These are phyloP conservation scores for Boletales sp. DNA, from an alignment of 768 basidiomycete genomes.

Conservation along the genomic window DNA sequence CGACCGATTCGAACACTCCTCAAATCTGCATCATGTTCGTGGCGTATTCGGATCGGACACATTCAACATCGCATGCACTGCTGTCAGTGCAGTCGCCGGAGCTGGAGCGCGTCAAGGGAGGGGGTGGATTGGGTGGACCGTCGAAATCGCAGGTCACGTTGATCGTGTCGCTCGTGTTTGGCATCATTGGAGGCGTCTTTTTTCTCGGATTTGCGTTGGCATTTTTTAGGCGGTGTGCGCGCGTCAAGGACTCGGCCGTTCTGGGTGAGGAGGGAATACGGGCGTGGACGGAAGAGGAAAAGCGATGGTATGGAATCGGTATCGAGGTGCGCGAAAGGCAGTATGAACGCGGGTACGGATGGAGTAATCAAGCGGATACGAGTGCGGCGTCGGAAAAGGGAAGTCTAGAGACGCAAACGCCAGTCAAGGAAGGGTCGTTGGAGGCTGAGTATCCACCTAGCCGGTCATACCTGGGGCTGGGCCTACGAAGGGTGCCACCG, in stretches of 20 bases:
- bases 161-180: slow-evolving; percentile 60
- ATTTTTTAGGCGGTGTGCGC: slow-evolving; percentile 49
- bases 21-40: slow-evolving; percentile 56
- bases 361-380: slow-evolving; percentile 27
- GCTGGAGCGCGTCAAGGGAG: slow-evolving; percentile 35
- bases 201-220: slow-evolving; percentile 54
- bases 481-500: slow-evolving; percentile 47
- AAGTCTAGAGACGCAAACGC: slow-evolving; percentile 30
- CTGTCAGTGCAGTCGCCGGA: slow-evolving; percentile 47
- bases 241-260: slow-evolving; percentile 59
- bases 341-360: slow-evolving; percentile 27
- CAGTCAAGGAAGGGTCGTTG: slow-evolving; percentile 14
- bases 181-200: slow-evolving; percentile 55
- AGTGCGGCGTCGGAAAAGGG: slow-evolving; percentile 29
- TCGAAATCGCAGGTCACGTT: slow-evolving; percentile 51
- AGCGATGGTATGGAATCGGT: slow-evolving; percentile 63
- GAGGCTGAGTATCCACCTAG: slow-evolving; percentile 17
- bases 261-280: slow-evolving; percentile 54
- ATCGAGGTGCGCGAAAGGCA: slow-evolving; percentile 19
- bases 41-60: slow-evolving; percentile 62
- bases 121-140: slow-evolving; percentile 36
- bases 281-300: slow-evolving; percentile 62
- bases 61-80: slow-evolving; percentile 66
- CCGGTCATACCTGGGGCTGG: slow-evolving; percentile 34
- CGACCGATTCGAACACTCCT: slow-evolving; percentile 38